phyloP scores from a whole-genome alignment of 768 basidiomycete species.

The Lactarius hengduanensis region DNA sequence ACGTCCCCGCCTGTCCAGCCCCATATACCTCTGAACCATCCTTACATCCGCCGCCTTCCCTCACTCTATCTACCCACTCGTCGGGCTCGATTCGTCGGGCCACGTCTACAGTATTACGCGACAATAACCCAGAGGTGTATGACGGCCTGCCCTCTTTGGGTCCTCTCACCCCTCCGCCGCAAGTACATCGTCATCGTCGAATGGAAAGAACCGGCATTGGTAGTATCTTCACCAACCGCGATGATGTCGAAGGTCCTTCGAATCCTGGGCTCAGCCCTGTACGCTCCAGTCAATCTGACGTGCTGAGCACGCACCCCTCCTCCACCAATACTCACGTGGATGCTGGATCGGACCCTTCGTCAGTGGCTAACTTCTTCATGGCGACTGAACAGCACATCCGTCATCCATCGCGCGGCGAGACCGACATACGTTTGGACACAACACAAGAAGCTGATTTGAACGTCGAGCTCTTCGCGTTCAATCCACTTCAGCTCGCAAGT shows the following conservation, averaged over 20 bases:
- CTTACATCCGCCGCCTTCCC: conserved; percentile 61
- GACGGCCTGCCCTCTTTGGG: conserved; percentile 52
- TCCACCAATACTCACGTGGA: conserved; percentile 42
- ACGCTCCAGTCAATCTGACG: conserved; percentile 35
- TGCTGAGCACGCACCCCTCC: conserved; percentile 37
- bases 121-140: conserved; percentile 61
- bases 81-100: conserved; percentile 60
- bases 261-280: conserved; percentile 12
- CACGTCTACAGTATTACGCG: conserved; percentile 57
- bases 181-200: conserved; percentile 42
- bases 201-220: conserved; percentile 51
- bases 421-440: too few species aligned
- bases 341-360: conserved; percentile 37
- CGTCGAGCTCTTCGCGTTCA: conserved; percentile 69
- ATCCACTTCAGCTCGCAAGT: conserved; percentile 67
- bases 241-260: conserved; percentile 22
- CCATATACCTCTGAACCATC: conserved; percentile 40
- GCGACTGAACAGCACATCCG: conserved; percentile 11
- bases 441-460: conserved; percentile 37
- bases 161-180: conserved; percentile 43
- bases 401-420: conserved; percentile 7
- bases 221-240: conserved; percentile 44
- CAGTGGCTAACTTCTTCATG: conserved; percentile 27
- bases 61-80: conserved; percentile 60
- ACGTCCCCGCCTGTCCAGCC: conserved; percentile 35